Percentiles rank a stretch among this genome's conserved stretches.
Evolutionary conservation across 75 land plant species (phyloP).

Genomic region (Cunninghamia lanceolata): DNA sequence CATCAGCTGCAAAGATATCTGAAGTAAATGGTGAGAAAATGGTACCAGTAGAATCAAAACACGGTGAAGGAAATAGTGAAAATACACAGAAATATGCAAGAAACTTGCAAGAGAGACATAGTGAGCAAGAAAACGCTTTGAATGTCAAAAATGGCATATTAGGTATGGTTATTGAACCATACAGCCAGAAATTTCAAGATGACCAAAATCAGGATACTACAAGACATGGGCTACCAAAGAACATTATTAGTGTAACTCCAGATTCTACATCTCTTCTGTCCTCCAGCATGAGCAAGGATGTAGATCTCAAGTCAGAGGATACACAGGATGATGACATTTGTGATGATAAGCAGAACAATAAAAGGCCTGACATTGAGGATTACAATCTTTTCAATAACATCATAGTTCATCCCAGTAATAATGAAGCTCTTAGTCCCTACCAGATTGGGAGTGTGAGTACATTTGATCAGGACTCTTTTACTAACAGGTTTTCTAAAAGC

Average conservation of each 20-base stretch:
- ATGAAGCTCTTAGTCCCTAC: conserved; percentile 29
- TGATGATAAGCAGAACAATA: not conserved
- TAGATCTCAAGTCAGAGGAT: conserved; percentile 4
- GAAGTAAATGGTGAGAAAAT: not conserved
- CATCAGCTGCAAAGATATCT: not conserved
- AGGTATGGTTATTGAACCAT: not conserved
- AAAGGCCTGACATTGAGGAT: conserved; percentile 1
- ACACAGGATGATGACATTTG: not conserved
- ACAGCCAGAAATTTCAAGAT: not conserved
- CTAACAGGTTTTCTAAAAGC: conserved; percentile 25
- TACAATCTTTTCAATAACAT: conserved; percentile 14
- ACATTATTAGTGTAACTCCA: not conserved
- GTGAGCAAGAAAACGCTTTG: not conserved
- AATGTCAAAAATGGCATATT: not conserved
- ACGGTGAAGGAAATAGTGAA: not conserved
- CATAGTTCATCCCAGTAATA: conserved; percentile 8
- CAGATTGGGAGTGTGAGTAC: conserved; percentile 44
- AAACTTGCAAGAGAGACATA: not conserved
- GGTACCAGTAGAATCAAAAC: not conserved
- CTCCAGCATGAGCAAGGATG: conserved; percentile 1
- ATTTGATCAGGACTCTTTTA: conserved; percentile 27
- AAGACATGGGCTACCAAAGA: conserved; percentile 4
- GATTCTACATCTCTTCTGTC: not conserved
- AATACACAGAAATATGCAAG: not conserved
- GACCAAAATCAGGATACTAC: not conserved